Percentiles rank a stretch among this genome's conserved stretches.
Conservation (phyloP, 2,329 filamentous ascomycete species). For the Botryosphaeria dothidea region DNA sequence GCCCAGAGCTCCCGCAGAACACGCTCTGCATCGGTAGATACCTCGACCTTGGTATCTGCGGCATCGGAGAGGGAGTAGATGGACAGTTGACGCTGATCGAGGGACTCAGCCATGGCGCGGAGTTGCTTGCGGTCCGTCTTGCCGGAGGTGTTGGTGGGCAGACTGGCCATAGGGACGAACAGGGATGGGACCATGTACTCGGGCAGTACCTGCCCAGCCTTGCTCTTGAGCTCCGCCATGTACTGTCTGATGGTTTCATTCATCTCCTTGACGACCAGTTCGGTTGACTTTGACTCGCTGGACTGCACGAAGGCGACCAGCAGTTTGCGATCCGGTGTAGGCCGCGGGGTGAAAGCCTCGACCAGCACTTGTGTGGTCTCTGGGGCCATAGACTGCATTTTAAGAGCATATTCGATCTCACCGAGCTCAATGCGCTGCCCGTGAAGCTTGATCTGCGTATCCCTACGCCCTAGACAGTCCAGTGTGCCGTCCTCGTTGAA, state of each 20-base stretch:
- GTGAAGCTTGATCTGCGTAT: constrained; percentile 21
- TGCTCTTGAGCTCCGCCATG: not conserved
- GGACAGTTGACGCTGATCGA: too few species aligned
- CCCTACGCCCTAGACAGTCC: constrained; percentile 37
- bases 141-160: constrained; percentile 38
- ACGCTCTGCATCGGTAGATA: too few species aligned
- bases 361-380: constrained; percentile 26
- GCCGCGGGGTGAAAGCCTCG: constrained; percentile 25
- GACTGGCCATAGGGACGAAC: constrained; percentile 36
- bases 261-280: too few species aligned
- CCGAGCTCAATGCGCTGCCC: not conserved
- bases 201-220: constrained; percentile 28
- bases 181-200: constrained; percentile 42
- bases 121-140: constrained; percentile 33
- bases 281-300: too few species aligned
- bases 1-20: constrained; percentile 28
- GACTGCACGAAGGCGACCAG: not conserved
- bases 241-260: too few species aligned
- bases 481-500: constrained; percentile 35
- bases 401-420: constrained; percentile 24
- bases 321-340: constrained; percentile 37
- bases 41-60: too few species aligned
- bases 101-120: not conserved
- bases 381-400: too few species aligned
- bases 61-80: constrained; percentile 33